A percentile compares a stretch with the other conserved stretches of the same genome.
Conservation (phyloP, 2,329 filamentous ascomycete genomes). For the Trichoderma sp. region DNA sequence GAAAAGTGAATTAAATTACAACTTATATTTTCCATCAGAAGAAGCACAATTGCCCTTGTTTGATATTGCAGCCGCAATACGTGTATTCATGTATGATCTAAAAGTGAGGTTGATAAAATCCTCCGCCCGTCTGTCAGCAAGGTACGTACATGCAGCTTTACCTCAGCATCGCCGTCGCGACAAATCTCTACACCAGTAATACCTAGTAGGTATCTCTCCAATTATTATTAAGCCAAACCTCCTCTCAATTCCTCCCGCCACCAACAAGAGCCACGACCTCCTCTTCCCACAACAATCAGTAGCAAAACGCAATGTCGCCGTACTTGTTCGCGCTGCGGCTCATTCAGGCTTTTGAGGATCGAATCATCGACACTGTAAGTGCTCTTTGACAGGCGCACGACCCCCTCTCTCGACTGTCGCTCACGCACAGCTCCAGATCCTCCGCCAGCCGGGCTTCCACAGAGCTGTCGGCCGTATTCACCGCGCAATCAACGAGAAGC, state of each 20-base stretch:
- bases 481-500: constrained; percentile 46
- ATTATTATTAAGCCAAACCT: not conserved
- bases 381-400: not conserved
- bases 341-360: constrained; percentile 37
- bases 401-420: not conserved
- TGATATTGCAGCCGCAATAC: not conserved
- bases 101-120: not conserved
- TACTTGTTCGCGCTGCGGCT: constrained; percentile 36
- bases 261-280: not conserved
- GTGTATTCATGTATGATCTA: not conserved
- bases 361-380: constrained; percentile 28
- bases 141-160: constrained; percentile 5
- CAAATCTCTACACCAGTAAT: not conserved
- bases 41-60: not conserved
- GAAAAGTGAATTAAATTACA: not conserved
- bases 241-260: constrained; percentile 2
- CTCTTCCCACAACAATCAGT: not conserved
- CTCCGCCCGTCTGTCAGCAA: not conserved
- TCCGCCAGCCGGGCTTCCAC: constrained; percentile 52
- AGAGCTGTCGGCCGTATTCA: constrained; percentile 53
- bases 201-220: not conserved
- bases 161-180: not conserved
- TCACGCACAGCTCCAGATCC: constrained; percentile 39
- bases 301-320: constrained; percentile 30
- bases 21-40: not conserved